Evolutionary conservation across 768 basidiomycete species (phyloP).

Genomic region (Pleurotus tuoliensis): DNA sequence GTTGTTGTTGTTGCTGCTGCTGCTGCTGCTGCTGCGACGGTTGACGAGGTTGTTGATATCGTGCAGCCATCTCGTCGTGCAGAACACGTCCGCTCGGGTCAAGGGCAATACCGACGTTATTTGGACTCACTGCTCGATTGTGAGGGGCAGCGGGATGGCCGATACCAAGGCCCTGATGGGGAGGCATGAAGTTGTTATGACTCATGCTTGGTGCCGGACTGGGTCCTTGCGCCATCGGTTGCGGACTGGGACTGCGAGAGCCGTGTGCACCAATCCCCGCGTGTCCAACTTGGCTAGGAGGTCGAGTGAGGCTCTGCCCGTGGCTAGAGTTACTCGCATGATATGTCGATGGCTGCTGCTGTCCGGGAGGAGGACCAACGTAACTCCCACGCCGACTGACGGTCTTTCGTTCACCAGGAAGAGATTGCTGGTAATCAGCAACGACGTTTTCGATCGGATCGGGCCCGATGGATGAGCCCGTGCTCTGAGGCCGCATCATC

Average conservation of each 20-base stretch:
- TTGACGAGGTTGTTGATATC: conserved; percentile 32
- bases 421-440: conserved; percentile 72
- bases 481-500: conserved; percentile 66
- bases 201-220: conserved; percentile 46
- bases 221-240: conserved; percentile 51
- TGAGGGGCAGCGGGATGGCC: not conserved
- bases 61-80: conserved; percentile 74
- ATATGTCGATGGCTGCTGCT: conserved; percentile 15
- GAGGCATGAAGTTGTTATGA: conserved; percentile 25
- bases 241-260: conserved; percentile 53
- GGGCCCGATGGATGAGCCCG: conserved; percentile 36
- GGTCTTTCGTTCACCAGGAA: conserved; percentile 80
- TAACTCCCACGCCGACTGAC: conserved; percentile 41
- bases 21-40: conserved; percentile 26
- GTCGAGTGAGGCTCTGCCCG: conserved; percentile 43
- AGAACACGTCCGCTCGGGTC: conserved; percentile 79
- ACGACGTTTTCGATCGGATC: conserved; percentile 74
- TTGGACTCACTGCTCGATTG: conserved; percentile 65
- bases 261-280: conserved; percentile 82
- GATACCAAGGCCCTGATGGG: conserved; percentile 1
- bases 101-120: conserved; percentile 76
- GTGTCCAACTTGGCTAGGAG: conserved; percentile 62
- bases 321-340: conserved; percentile 23
- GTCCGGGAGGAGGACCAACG: conserved; percentile 25
- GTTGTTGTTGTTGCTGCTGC: conserved; percentile 32